These are phyloP conservation scores for Fusarium siculi DNA, from an alignment of 2,329 filamentous ascomycete genomes.

Conservation along the genomic window DNA sequence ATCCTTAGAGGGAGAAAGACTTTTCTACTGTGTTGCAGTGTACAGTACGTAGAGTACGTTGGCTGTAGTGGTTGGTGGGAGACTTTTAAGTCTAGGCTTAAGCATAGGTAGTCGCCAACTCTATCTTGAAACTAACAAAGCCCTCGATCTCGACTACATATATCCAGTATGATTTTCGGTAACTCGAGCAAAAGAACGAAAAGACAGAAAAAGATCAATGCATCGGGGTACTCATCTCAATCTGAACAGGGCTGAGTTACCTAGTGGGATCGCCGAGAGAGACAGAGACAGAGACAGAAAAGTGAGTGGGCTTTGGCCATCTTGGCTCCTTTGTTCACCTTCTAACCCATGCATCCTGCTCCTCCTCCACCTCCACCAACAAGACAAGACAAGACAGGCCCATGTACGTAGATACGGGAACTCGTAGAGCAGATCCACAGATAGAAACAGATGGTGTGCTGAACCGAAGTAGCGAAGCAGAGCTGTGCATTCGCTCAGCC, in stretches of 20 bases:
- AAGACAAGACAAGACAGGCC: background rate
- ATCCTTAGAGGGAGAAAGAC: background rate
- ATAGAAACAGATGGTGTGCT: slow-evolving; percentile 15
- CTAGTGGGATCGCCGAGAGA: slow-evolving; percentile 10
- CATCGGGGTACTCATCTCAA: background rate
- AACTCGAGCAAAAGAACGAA: background rate
- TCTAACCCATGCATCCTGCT: slow-evolving; percentile 15
- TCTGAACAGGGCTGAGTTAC: background rate
- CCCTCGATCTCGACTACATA: background rate
- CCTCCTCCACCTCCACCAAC: slow-evolving; percentile 10
- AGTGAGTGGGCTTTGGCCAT: slow-evolving; percentile 2
- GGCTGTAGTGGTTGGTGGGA: background rate
- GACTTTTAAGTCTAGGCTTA: slow-evolving; percentile 9
- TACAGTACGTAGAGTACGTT: background rate
- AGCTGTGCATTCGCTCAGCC: slow-evolving; percentile 26
- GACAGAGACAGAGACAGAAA: background rate
- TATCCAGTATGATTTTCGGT: background rate
- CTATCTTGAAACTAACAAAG: slow-evolving; percentile 14
- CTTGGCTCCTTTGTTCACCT: slow-evolving; percentile 30
- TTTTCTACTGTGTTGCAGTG: background rate
- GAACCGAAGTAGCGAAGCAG: background rate
- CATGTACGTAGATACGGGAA: slow-evolving; percentile 13
- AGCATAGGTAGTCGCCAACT: slow-evolving; percentile 28
- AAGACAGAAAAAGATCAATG: background rate
- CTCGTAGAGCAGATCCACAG: background rate